A percentile compares a stretch with the other conserved stretches of the same genome.
Conservation (phyloP, 202 grass and related monocot species). For the Carex sylvatica region DNA sequence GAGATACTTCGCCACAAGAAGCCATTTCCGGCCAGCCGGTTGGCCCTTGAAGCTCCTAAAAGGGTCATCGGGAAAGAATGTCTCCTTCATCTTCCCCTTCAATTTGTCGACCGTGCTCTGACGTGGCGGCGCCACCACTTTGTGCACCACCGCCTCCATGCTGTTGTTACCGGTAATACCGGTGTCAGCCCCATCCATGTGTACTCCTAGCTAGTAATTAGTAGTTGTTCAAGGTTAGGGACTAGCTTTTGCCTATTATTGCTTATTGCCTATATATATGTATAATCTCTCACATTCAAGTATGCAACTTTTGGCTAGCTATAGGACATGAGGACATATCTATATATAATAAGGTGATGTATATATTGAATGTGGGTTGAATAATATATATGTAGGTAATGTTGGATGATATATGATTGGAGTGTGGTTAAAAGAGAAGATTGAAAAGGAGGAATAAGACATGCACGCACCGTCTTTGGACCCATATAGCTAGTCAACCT, state of each 20-base stretch:
- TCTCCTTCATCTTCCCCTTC: conserved; percentile 86
- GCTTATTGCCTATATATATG: background rate
- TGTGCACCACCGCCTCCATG: conserved; percentile 41
- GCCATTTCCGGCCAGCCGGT: conserved; percentile 37
- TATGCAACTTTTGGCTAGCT: background rate
- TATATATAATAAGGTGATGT: conserved; percentile 13
- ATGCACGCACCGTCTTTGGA: background rate
- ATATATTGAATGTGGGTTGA: background rate
- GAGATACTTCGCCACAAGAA: conserved; percentile 59
- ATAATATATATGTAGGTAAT: background rate
- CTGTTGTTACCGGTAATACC: background rate
- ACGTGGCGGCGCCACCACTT: conserved; percentile 51
- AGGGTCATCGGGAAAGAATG: conserved; percentile 92
- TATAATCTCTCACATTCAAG: background rate
- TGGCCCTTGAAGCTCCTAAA: conserved; percentile 80
- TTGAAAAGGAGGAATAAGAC: background rate
- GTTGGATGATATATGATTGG: background rate
- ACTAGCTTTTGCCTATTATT: background rate
- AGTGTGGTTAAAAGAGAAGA: background rate
- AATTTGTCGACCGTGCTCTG: conserved; percentile 74
- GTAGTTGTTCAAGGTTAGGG: background rate
- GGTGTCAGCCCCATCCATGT: background rate
- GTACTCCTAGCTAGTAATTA: background rate
- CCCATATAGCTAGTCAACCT: background rate
- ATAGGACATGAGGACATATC: background rate